Evolutionary conservation across 2,329 filamentous ascomycete species (phyloP).

Genomic region (Trichoderma citrinoviride): DNA sequence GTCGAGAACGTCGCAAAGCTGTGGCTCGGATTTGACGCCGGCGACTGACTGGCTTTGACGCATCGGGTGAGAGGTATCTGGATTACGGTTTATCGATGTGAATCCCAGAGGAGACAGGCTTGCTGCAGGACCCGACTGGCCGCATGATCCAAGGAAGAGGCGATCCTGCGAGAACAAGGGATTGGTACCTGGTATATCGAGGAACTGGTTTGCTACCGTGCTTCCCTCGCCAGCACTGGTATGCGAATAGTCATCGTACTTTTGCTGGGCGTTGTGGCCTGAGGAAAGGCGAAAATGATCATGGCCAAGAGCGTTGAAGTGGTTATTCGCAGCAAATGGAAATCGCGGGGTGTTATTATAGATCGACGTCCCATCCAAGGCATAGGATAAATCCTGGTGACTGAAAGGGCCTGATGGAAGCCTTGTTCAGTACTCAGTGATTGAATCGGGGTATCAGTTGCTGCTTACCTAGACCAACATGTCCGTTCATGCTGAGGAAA

Average conservation of each 20-base stretch:
- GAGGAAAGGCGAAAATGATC: constrained; percentile 31
- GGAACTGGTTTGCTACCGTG: constrained; percentile 28
- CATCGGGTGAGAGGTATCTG: constrained; percentile 24
- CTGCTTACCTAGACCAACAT: constrained; percentile 23
- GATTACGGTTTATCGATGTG: constrained; percentile 31
- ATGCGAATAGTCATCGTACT: constrained; percentile 30
- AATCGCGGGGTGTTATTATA: constrained; percentile 33
- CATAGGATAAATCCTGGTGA: constrained; percentile 32
- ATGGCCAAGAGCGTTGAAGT: constrained; percentile 29
- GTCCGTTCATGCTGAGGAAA: constrained; percentile 19
- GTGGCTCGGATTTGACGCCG: constrained; percentile 30
- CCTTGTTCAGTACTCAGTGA: neutral
- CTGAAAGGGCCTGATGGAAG: constrained; percentile 28
- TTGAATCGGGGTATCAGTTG: neutral
- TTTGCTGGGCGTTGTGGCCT: constrained; percentile 29
- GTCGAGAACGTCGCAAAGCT: constrained; percentile 30
- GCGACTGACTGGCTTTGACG: constrained; percentile 23
- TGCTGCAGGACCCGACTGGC: constrained; percentile 26
- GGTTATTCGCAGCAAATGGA: constrained; percentile 28
- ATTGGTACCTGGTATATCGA: constrained; percentile 33
- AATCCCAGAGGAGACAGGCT: constrained; percentile 32
- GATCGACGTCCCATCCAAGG: constrained; percentile 33
- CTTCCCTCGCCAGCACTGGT: constrained; percentile 26
- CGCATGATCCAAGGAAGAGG: constrained; percentile 31
- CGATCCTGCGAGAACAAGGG: constrained; percentile 36